Evolutionary conservation across 1,139 yeast species (phyloP).

Genomic region (Zygoascus meyerae): DNA sequence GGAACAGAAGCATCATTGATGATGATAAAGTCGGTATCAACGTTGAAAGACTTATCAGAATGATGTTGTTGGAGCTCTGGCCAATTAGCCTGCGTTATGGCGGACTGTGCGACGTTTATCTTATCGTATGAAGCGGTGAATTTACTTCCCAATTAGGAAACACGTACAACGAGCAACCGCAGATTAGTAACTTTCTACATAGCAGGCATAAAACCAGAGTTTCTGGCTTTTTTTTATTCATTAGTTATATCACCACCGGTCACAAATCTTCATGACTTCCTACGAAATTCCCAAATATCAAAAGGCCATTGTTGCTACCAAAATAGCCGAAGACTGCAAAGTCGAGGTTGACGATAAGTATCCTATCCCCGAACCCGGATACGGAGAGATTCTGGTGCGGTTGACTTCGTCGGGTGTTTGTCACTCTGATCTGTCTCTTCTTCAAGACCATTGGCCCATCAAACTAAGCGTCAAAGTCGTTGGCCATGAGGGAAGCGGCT

Average conservation of each 20-base stretch:
- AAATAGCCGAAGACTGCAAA: constrained; percentile 19
- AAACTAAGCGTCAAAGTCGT: constrained; percentile 15
- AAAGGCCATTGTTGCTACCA: constrained; percentile 24
- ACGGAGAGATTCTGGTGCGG: constrained; percentile 28
- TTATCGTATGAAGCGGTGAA: no score
- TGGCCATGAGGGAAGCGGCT: constrained; percentile 29
- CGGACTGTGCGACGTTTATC: no score
- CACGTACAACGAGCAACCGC: no score
- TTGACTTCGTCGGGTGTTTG: constrained; percentile 34
- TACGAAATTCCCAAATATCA: constrained; percentile 23
- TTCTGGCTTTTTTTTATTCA: not conserved
- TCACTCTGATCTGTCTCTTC: constrained; percentile 34
- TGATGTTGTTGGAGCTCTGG: no score
- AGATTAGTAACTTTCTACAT: no score
- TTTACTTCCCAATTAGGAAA: no score
- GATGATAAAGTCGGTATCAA: no score
- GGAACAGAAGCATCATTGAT: no score
- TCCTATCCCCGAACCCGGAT: constrained; percentile 29
- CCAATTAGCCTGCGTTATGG: no score
- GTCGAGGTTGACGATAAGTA: constrained; percentile 21
- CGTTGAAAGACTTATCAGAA: no score
- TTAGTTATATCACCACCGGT: no score
- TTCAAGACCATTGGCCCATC: constrained; percentile 23
- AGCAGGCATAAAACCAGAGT: no score
- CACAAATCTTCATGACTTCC: not conserved